These are phyloP conservation scores for Diaporthe citri DNA, from an alignment of 2,329 filamentous ascomycete species.

Conservation along the genomic window DNA sequence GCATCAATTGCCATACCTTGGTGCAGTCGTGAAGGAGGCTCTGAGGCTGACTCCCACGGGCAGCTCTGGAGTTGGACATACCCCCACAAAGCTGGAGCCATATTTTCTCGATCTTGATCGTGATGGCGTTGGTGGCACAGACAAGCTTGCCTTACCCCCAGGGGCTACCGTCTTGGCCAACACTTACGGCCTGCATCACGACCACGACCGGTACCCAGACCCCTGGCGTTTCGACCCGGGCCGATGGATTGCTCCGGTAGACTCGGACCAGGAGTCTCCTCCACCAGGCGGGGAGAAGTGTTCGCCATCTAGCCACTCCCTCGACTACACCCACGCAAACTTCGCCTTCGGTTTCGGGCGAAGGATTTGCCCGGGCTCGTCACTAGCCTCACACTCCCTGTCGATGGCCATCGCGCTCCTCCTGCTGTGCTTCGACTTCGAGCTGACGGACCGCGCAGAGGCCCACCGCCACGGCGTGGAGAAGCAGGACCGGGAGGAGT, in stretches of 20 bases:
- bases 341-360: constrained; percentile 37
- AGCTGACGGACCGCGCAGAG: constrained; percentile 9
- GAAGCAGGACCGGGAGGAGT: constrained; percentile 28
- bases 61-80: constrained; percentile 38
- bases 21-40: constrained; percentile 34
- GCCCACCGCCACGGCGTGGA: neutral
- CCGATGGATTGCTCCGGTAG: constrained; percentile 15
- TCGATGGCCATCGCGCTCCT: constrained; percentile 35
- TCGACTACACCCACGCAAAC: constrained; percentile 35
- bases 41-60: constrained; percentile 37
- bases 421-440: constrained; percentile 35
- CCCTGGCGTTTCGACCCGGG: constrained; percentile 37
- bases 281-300: neutral
- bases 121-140: neutral
- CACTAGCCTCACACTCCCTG: constrained; percentile 33
- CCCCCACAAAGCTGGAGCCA: neutral
- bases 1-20: constrained; percentile 28
- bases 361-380: constrained; percentile 34
- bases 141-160: neutral
- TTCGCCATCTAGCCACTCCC: neutral
- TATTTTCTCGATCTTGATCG: neutral
- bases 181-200: constrained; percentile 37
- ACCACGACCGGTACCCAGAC: constrained; percentile 18
- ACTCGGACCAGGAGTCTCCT: neutral
- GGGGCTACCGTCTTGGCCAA: constrained; percentile 35